Percentiles rank a stretch among this genome's conserved stretches.
Evolutionary conservation across 2,329 filamentous ascomycete genomes (phyloP).

Genomic region (Aspergillus proliferans): DNA sequence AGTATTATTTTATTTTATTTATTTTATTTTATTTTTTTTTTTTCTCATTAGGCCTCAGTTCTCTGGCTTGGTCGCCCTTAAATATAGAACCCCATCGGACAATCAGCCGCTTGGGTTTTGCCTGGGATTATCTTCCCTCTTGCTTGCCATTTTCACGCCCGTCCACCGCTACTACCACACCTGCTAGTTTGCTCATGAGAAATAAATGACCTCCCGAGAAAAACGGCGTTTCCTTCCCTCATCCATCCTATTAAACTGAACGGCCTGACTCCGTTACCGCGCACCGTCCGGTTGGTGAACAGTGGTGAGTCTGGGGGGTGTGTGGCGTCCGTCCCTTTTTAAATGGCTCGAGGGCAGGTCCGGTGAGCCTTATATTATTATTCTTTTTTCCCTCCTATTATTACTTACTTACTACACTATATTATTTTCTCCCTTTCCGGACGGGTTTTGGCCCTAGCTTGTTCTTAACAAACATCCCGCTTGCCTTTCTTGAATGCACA

Average conservation of each 20-base stretch:
- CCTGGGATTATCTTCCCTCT: too few species aligned
- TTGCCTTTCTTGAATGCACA: too few species aligned
- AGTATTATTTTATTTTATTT: too few species aligned
- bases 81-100: too few species aligned
- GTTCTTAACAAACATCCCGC: not conserved
- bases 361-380: not conserved
- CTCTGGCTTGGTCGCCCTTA: too few species aligned
- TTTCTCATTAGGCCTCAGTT: too few species aligned
- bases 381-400: not conserved
- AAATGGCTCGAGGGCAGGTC: not conserved
- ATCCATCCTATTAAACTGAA: not conserved
- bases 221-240: not conserved
- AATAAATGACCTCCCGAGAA: not conserved
- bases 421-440: not conserved
- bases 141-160: too few species aligned
- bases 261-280: not conserved
- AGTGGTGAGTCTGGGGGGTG: not conserved
- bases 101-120: too few species aligned
- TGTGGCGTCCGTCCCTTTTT: not conserved
- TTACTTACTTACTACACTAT: not conserved
- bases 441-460: not conserved
- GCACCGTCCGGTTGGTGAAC: not conserved
- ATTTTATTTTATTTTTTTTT: too few species aligned
- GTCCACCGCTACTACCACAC: too few species aligned
- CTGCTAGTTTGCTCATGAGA: too few species aligned